Conservation (phyloP, 177 flowering plant species). For the Vitis hybrid region DNA sequence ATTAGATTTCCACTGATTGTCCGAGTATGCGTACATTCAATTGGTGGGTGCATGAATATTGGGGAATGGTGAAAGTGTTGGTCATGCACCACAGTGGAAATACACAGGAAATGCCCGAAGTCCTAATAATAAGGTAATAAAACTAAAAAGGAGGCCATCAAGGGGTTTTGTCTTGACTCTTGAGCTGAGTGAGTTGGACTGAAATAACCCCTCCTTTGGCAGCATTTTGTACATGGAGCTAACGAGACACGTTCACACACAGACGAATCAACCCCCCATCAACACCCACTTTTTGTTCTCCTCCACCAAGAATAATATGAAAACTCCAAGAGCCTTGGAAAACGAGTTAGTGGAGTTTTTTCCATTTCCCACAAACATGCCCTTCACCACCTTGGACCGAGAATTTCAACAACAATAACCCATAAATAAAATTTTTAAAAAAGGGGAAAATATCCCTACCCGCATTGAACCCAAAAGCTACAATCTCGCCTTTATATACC, state of each 20-base stretch:
- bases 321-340: constrained; percentile 48
- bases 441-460: constrained; percentile 14
- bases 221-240: constrained; percentile 4
- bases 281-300: constrained; percentile 16
- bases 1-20: no score
- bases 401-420: constrained; percentile 13
- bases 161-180: constrained; percentile 23
- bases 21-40: not conserved
- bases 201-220: not conserved
- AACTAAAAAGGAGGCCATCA: constrained; percentile 31
- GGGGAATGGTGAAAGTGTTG: not conserved
- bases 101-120: not conserved
- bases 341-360: constrained; percentile 54
- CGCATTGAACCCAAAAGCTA: constrained; percentile 29
- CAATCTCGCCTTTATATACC: constrained; percentile 49
- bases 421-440: not conserved
- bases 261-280: not conserved
- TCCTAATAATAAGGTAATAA: constrained; percentile 40
- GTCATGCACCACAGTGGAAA: constrained; percentile 2
- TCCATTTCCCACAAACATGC: constrained; percentile 62
- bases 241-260: constrained; percentile 3
- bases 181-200: constrained; percentile 16
- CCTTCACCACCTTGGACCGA: constrained; percentile 32
- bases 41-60: constrained; percentile 4
- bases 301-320: constrained; percentile 25